phyloP scores from a whole-genome alignment of 1,284 basidiomycete species.

The Polyporus tsugae region DNA sequence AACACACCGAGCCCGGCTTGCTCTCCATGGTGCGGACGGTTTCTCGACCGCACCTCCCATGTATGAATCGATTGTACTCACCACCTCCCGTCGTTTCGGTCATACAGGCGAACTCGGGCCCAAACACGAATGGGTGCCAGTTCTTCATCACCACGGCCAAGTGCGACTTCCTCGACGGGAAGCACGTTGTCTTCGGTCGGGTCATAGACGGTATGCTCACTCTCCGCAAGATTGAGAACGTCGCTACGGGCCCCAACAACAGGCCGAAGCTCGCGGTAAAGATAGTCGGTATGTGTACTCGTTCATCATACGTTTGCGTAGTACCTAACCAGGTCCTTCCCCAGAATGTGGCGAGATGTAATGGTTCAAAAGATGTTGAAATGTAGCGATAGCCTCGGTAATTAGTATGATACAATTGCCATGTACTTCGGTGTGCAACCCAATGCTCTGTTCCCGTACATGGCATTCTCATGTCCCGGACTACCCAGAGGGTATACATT shows the following conservation, averaged over 20 bases:
- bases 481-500: too few species aligned
- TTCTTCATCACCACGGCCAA: conserved; percentile 98
- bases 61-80: neutral
- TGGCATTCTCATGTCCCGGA: too few species aligned
- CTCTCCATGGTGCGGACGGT: conserved; percentile 78
- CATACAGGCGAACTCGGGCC: conserved; percentile 88
- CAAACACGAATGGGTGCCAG: conserved; percentile 94
- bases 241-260: conserved; percentile 89
- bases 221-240: conserved; percentile 93
- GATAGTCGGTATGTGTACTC: conserved; percentile 70
- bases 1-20: conserved; percentile 86
- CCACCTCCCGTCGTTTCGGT: neutral
- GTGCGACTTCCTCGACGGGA: conserved; percentile 91
- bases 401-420: neutral
- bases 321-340: neutral
- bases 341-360: conserved; percentile 69
- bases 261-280: conserved; percentile 86
- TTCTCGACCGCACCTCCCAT: neutral
- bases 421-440: neutral
- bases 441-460: neutral
- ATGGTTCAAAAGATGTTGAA: neutral
- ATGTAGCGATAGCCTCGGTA: neutral
- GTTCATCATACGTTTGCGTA: neutral
- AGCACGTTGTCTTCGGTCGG: conserved; percentile 92
- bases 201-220: conserved; percentile 90